A percentile compares a stretch with the other conserved stretches of the same genome.
phyloP scores from a whole-genome alignment of 1,139 yeast genomes.

The Yamadazyma atlantica region DNA sequence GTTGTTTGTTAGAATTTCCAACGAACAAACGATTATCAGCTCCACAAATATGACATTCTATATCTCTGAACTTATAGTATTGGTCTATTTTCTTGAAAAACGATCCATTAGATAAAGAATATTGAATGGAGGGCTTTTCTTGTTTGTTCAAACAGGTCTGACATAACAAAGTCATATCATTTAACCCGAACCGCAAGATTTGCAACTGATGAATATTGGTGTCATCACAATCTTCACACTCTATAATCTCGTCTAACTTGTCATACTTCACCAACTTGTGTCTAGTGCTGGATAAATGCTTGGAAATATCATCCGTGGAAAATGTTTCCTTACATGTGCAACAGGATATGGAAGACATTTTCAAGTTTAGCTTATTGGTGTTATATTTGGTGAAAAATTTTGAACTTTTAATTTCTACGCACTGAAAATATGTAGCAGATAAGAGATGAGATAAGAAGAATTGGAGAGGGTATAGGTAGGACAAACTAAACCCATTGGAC shows the following conservation, averaged over 20 bases:
- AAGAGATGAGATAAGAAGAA: neutral
- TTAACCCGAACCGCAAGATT: slow-evolving; percentile 54
- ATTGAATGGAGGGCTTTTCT: slow-evolving; percentile 50
- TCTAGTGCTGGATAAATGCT: slow-evolving; percentile 53
- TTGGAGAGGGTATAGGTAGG: too few relatives aligned
- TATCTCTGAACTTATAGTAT: slow-evolving; percentile 50
- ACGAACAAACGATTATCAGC: slow-evolving; percentile 42
- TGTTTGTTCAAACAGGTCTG: slow-evolving; percentile 45
- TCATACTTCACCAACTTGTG: slow-evolving; percentile 48
- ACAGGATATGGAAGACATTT: slow-evolving; percentile 13
- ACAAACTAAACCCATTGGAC: too few relatives aligned
- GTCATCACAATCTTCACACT: slow-evolving; percentile 56
- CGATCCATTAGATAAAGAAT: slow-evolving; percentile 55
- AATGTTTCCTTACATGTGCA: slow-evolving; percentile 13
- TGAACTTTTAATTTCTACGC: neutral
- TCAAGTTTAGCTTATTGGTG: neutral
- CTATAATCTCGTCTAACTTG: slow-evolving; percentile 38
- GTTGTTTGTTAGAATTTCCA: slow-evolving; percentile 22
- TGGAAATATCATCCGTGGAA: slow-evolving; percentile 22
- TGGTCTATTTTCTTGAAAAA: slow-evolving; percentile 47
- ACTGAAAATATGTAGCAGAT: too few relatives aligned
- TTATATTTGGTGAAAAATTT: neutral
- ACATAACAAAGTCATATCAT: slow-evolving; percentile 55
- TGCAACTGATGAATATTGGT: slow-evolving; percentile 52
- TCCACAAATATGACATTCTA: slow-evolving; percentile 47